Evolutionary conservation across 2,329 filamentous ascomycete species (phyloP).

Genomic region (Trichothecium sympodiale): DNA sequence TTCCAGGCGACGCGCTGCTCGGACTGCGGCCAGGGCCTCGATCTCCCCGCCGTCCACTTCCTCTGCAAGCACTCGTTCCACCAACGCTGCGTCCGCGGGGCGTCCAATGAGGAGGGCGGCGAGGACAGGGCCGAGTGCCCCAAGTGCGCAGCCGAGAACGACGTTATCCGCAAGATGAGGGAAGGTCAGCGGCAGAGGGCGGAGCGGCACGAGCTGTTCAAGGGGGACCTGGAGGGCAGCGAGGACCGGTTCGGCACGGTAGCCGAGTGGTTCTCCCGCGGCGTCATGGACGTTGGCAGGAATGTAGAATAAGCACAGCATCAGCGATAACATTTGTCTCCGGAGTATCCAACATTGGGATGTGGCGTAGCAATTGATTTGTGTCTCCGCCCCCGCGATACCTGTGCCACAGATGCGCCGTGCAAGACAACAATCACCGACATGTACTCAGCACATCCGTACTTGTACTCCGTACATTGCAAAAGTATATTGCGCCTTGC

Average conservation of each 20-base stretch:
- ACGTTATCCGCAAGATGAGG: constrained; percentile 79
- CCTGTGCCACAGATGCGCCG: too few species aligned
- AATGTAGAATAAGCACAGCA: too few species aligned
- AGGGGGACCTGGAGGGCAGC: constrained; percentile 63
- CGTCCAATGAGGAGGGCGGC: constrained; percentile 22
- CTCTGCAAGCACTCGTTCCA: constrained; percentile 97
- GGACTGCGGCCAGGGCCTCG: constrained; percentile 65
- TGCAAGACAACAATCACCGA: too few species aligned
- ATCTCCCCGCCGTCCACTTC: constrained; percentile 89
- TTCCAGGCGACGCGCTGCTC: constrained; percentile 88
- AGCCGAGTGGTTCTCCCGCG: constrained; percentile 88
- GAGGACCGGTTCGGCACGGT: constrained; percentile 82
- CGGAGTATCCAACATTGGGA: too few species aligned
- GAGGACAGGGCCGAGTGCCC: constrained; percentile 71
- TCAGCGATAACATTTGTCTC: too few species aligned
- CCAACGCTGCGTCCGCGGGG: constrained; percentile 62
- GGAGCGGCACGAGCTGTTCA: constrained; percentile 81
- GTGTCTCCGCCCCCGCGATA: too few species aligned
- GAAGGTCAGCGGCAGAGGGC: constrained; percentile 78
- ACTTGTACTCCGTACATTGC: too few species aligned
- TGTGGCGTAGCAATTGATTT: too few species aligned
- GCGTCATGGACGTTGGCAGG: constrained; percentile 60
- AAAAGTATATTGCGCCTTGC: too few species aligned
- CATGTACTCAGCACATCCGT: too few species aligned
- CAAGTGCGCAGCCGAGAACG: constrained; percentile 71